phyloP scores from a whole-genome alignment of 1,284 basidiomycete species.

The Pseudozyma hubeiensis region DNA sequence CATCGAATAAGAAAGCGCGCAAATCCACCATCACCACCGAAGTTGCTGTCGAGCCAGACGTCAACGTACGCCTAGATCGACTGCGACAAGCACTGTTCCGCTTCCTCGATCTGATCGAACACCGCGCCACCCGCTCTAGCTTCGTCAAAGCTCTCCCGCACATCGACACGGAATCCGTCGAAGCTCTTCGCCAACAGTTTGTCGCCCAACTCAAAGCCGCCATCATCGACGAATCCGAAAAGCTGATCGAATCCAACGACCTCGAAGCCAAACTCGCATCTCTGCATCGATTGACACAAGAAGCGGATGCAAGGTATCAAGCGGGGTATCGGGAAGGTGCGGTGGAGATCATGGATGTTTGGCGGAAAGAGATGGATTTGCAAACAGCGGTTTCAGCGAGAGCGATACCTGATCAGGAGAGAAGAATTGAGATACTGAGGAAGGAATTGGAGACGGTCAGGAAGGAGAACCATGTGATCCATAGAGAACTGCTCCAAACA shows the following conservation, averaged over 20 bases:
- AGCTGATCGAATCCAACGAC: slow-evolving; percentile 52
- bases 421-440: slow-evolving; percentile 28
- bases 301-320: slow-evolving; percentile 54
- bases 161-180: slow-evolving; percentile 43
- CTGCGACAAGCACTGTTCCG: slow-evolving; percentile 55
- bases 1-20: slow-evolving; percentile 22
- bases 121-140: slow-evolving; percentile 48
- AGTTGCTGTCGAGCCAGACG: slow-evolving; percentile 4
- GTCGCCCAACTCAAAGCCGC: slow-evolving; percentile 55
- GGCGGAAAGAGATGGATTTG: slow-evolving; percentile 57
- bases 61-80: slow-evolving; percentile 48
- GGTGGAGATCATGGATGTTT: slow-evolving; percentile 55
- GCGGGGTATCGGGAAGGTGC: slow-evolving; percentile 25
- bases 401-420: slow-evolving; percentile 53
- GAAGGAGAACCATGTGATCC: slow-evolving; percentile 17
- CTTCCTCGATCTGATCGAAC: slow-evolving; percentile 58
- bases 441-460: slow-evolving; percentile 40
- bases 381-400: slow-evolving; percentile 55
- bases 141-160: slow-evolving; percentile 51
- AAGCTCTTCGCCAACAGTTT: slow-evolving; percentile 52
- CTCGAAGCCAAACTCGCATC: slow-evolving; percentile 49
- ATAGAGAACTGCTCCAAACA: slow-evolving; percentile 12
- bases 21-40: slow-evolving; percentile 8
- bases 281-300: slow-evolving; percentile 48
- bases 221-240: slow-evolving; percentile 53